A percentile compares a stretch with the other conserved stretches of the same genome.
Evolutionary conservation across 495 filamentous ascomycete genomes (phyloP).

Genomic region (Daldinia grandis): DNA sequence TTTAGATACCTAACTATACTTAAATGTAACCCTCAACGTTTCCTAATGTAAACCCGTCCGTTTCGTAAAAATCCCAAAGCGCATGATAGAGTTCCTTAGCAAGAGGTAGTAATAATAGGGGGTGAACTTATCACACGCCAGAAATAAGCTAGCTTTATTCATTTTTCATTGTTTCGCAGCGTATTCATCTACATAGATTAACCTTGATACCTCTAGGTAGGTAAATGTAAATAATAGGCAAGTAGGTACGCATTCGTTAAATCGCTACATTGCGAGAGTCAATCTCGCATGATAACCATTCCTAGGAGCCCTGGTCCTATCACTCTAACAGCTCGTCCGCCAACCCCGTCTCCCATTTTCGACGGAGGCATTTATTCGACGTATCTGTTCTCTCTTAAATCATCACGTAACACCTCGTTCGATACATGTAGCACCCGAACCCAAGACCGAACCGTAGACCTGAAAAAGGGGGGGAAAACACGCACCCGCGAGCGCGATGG

Average conservation of each 20-base stretch:
- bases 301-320: background rate
- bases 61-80: background rate
- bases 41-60: background rate
- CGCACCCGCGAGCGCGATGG: background rate
- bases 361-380: background rate
- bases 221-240: no score
- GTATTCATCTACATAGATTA: background rate
- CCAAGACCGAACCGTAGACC: background rate
- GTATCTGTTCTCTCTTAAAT: background rate
- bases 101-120: no score
- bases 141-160: background rate
- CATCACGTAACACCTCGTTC: background rate
- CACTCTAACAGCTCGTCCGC: background rate
- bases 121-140: background rate
- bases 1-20: no score
- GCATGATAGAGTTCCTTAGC: background rate
- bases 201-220: background rate
- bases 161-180: background rate
- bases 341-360: background rate
- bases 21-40: background rate
- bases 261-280: conserved; percentile 2
- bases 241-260: background rate
- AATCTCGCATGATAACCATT: conserved; percentile 1
- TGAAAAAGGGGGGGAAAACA: background rate
- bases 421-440: background rate